Conservation (phyloP, 257 asterid genomes). For the Nicotiana otophora region DNA sequence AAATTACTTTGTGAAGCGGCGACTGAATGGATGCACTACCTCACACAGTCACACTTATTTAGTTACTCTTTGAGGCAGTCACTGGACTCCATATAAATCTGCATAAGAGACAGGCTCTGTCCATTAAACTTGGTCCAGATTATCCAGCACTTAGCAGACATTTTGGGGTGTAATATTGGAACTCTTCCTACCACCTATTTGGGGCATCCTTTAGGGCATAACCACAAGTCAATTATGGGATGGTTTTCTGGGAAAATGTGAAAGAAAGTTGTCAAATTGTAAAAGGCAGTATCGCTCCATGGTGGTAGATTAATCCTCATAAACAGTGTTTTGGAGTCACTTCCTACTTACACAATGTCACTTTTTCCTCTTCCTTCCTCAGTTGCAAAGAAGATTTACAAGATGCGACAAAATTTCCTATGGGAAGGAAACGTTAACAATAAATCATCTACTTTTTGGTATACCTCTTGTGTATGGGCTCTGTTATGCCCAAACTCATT, state of each 20-base stretch:
- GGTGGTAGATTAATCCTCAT: not conserved
- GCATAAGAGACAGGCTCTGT: not conserved
- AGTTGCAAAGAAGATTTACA: not conserved
- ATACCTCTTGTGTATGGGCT: too few relatives aligned
- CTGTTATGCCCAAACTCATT: too few relatives aligned
- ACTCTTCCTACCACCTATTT: not conserved
- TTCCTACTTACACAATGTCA: not conserved
- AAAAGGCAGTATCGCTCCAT: not conserved
- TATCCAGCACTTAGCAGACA: not conserved
- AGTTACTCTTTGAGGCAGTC: not conserved
- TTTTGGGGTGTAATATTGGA: not conserved
- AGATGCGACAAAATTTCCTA: not conserved
- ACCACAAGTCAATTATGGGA: not conserved
- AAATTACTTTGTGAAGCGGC: too few relatives aligned
- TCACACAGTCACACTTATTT: not conserved
- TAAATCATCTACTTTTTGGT: too few relatives aligned
- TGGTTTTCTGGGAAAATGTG: not conserved
- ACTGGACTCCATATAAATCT: not conserved
- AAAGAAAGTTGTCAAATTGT: not conserved
- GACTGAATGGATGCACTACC: not conserved
- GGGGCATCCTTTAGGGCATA: not conserved
- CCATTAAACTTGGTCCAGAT: not conserved
- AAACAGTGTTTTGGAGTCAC: not conserved
- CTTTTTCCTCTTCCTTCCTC: not conserved
- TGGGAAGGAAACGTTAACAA: not conserved